Base-by-base conservation (phyloP, 2,329 filamentous ascomycete species). In the Curvularia hawaiiensis region DNA sequence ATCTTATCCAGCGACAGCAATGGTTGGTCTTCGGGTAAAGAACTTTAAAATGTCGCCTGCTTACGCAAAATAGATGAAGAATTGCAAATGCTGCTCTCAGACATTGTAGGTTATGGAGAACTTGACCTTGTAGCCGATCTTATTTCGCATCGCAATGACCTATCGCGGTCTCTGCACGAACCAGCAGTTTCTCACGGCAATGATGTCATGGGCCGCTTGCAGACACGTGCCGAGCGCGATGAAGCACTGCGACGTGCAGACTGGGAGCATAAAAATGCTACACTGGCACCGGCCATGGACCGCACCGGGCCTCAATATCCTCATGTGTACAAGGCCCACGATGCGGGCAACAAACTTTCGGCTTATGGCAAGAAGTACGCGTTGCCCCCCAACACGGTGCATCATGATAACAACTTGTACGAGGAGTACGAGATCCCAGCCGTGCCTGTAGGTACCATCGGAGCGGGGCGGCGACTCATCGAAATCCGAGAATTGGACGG, bases 91-190 rank as follows among this genome's bases (percentile, higher is more conserved):
- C 87, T 89, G 40, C 83, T 99, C 35, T 92, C 91, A 0, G 95
- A 99, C 67, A 85, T 97, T 43, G 83, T 99, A 59, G 95, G 96
- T 0, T 98, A 94, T 69, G 92, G 95, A 67, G 92, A 98, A 70
- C 82, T 99, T 18, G 94, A 99, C 64, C 88, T 99, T 68, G 89
- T 98, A 52, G 93, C 93, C 61, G 91, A 97, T 61, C 80, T 98
- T n/a, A 89, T 98, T 51, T 84, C 87, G 2, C 88, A 94, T 73
- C 86, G 92, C 51, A 80, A 84, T 50, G 85, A 90, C 45, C 85
- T 98, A 44, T 76, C 52, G 5, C 66, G 68, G 20, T 69, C 74
- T 6, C 52, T 72, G 26, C 68, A 65, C 59, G 71, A 66, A 47
- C 60, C 61, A 8, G 53, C 56, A 24, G 45, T 71, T 48, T 73